Conservation (phyloP, 352 stramenopile genomes). For the Phytophthora vignae region DNA sequence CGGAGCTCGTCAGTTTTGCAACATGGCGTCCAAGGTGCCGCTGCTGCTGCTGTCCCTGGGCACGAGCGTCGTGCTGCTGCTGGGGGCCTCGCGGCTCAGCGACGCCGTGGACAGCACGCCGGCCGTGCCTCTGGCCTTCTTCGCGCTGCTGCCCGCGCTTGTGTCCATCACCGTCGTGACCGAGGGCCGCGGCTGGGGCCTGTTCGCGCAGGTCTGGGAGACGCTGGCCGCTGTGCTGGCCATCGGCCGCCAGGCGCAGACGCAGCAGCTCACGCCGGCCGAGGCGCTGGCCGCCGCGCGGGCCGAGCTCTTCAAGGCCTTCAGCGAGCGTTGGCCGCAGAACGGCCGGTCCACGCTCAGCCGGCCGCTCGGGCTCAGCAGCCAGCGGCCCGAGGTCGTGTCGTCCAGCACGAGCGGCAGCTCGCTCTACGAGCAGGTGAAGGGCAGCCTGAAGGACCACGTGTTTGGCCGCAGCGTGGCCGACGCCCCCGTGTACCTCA, state of each 20-base stretch:
- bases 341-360: constrained; percentile 16
- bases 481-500: constrained; percentile 74
- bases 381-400: constrained; percentile 42
- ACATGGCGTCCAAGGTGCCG: constrained; percentile 47
- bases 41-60: constrained; percentile 35
- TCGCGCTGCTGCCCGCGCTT: constrained; percentile 59
- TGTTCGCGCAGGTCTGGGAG: constrained; percentile 42
- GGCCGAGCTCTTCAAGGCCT: constrained; percentile 50
- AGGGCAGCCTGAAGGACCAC: constrained; percentile 63
- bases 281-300: constrained; percentile 44
- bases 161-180: constrained; percentile 51
- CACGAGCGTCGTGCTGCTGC: constrained; percentile 37
- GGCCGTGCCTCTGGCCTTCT: constrained; percentile 53
- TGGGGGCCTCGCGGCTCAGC: constrained; percentile 5
- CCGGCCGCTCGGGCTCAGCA: constrained; percentile 36
- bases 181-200: constrained; percentile 40
- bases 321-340: constrained; percentile 57
- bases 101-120: constrained; percentile 19
- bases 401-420: constrained; percentile 55
- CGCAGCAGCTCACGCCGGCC: constrained; percentile 12
- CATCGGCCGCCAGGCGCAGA: constrained; percentile 12
- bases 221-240: constrained; percentile 39
- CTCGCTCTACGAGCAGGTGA: constrained; percentile 76
- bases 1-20: constrained; percentile 8
- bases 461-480: constrained; percentile 41